phyloP scores from a whole-genome alignment of 129 eudicot genomes.

The Chrysanthemum lavandulifolium region DNA sequence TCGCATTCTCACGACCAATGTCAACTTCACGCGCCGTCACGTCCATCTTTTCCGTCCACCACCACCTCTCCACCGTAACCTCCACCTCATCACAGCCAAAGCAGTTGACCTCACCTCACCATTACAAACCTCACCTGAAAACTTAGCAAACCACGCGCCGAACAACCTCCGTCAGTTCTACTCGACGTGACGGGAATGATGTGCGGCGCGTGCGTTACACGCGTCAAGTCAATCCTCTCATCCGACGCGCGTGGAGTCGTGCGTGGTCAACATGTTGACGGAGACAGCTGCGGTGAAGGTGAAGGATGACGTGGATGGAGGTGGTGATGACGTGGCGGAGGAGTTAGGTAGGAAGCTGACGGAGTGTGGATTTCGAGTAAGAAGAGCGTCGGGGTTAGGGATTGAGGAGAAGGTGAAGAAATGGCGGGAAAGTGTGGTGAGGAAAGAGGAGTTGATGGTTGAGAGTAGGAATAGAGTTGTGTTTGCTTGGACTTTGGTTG shows the following conservation, averaged over 20 bases:
- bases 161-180: conserved; percentile 41
- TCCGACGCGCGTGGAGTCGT: conserved; percentile 75
- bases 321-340: conserved; percentile 42
- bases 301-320: conserved; percentile 31
- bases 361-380: conserved; percentile 75
- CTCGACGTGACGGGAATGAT: conserved; percentile 93
- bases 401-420: conserved; percentile 82
- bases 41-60: conserved; percentile 32
- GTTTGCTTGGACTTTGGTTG: conserved; percentile 91
- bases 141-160: conserved; percentile 11
- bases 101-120: conserved; percentile 49
- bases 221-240: conserved; percentile 65
- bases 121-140: background rate
- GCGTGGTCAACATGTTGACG: conserved; percentile 88
- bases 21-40: conserved; percentile 34
- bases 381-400: conserved; percentile 60
- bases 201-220: conserved; percentile 86
- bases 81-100: conserved; percentile 41
- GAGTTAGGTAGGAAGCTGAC: conserved; percentile 67
- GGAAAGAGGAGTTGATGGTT: conserved; percentile 70
- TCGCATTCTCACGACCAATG: conserved; percentile 28
- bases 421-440: conserved; percentile 74
- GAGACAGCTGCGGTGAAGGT: conserved; percentile 82
- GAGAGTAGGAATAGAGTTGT: conserved; percentile 76
- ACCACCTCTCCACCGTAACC: conserved; percentile 28